Conservation (phyloP, 1,284 basidiomycete genomes). For the Mycosarcoma mackinlayi region DNA sequence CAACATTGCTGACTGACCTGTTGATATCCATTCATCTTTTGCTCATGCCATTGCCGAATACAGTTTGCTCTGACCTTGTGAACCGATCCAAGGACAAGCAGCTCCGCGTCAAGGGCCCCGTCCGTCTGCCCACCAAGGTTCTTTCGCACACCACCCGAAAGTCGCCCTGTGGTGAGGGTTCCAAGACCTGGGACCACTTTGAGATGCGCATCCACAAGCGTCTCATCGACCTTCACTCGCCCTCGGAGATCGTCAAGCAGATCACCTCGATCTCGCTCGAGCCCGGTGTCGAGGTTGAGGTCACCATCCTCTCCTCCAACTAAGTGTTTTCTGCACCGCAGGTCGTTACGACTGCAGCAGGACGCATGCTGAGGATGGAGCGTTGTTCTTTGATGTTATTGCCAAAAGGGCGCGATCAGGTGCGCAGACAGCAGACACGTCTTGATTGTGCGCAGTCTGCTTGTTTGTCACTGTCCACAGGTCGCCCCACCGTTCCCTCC, state of each 20-base stretch:
- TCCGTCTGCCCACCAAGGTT: slow-evolving; percentile 98
- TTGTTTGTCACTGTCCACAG: slow-evolving; percentile 7
- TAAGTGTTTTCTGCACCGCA: slow-evolving; percentile 29
- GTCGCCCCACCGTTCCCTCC: slow-evolving; percentile 16
- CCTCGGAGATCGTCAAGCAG: slow-evolving; percentile 99
- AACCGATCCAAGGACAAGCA: slow-evolving; percentile 99
- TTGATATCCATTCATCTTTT: not conserved
- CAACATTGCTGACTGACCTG: no score
- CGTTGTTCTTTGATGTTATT: slow-evolving; percentile 4
- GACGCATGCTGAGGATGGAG: slow-evolving; percentile 2
- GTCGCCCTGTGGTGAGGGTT: slow-evolving; percentile 87
- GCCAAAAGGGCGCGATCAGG: slow-evolving; percentile 21
- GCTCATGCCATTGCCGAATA: not conserved
- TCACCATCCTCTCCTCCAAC: slow-evolving; percentile 82
- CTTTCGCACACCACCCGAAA: slow-evolving; percentile 95
- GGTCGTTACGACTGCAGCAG: not conserved
- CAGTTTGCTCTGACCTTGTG: slow-evolving; percentile 95
- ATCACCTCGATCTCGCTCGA: slow-evolving; percentile 99
- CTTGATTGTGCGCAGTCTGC: slow-evolving; percentile 31
- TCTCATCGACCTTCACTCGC: slow-evolving; percentile 98
- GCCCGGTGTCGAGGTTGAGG: slow-evolving; percentile 99
- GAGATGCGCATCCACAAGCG: slow-evolving; percentile 99
- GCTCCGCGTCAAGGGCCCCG: slow-evolving; percentile 98
- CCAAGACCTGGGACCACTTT: slow-evolving; percentile 99
- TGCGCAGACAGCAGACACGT: slow-evolving; percentile 9